These are phyloP conservation scores for Lachnellula arida DNA, from an alignment of 2,329 filamentous ascomycete genomes.

Conservation along the genomic window DNA sequence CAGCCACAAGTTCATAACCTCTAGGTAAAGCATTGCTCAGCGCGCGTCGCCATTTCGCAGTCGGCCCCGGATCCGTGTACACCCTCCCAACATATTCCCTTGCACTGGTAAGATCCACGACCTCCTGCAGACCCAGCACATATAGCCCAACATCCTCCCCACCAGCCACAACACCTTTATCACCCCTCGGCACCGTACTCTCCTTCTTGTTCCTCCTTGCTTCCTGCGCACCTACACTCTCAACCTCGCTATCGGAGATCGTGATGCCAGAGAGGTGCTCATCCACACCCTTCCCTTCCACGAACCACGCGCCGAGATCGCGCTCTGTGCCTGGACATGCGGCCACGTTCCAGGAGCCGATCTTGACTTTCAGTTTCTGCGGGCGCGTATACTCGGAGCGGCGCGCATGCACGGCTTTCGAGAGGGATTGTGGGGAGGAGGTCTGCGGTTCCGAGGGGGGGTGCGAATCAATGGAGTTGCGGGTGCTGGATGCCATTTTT, in stretches of 20 bases:
- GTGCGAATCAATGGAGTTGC: constrained; percentile 13
- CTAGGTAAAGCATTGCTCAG: constrained; percentile 68
- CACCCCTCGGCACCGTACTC: constrained; percentile 41
- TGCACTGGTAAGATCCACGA: constrained; percentile 78
- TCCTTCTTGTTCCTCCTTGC: constrained; percentile 38
- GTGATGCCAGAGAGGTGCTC: constrained; percentile 54
- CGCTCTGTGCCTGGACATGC: constrained; percentile 79
- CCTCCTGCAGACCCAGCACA: constrained; percentile 84
- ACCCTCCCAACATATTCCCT: constrained; percentile 68
- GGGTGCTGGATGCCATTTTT: constrained; percentile 18
- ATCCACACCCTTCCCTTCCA: constrained; percentile 67
- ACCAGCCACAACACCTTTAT: constrained; percentile 41
- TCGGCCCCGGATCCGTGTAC: constrained; percentile 67
- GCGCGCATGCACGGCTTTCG: constrained; percentile 64
- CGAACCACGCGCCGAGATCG: constrained; percentile 85
- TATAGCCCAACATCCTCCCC: constrained; percentile 79
- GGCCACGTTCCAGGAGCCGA: constrained; percentile 95
- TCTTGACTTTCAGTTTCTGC: constrained; percentile 74
- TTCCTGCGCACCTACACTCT: constrained; percentile 45
- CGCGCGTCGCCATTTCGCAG: constrained; percentile 75
- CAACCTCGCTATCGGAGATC: constrained; percentile 38
- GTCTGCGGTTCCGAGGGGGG: constrained; percentile 7
- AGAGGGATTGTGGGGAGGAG: constrained; percentile 54
- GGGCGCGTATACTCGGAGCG: constrained; percentile 73
- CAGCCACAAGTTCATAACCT: constrained; percentile 71